Evolutionary conservation across 2,329 filamentous ascomycete genomes (phyloP), one percentile per base, ranked within the genome.

Genomic region (Diaporthe amygdali): DNA sequence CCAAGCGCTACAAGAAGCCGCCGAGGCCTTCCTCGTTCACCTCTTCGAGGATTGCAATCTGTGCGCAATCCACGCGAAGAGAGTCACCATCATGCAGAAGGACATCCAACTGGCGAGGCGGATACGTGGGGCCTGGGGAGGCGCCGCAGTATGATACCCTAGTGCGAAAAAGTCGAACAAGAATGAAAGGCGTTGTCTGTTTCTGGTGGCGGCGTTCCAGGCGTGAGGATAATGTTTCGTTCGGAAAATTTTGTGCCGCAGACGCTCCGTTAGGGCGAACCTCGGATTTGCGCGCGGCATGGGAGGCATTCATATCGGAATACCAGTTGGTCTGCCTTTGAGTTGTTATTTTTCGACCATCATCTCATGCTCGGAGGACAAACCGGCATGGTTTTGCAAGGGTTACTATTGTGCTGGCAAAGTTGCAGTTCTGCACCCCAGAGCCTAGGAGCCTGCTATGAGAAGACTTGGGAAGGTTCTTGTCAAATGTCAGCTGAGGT

Each of bases 21-120:
- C 95, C n/a, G 96, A 98, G 84, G 96, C 96, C 6, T 98, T 97
- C 83, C 88, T 98, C 76, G 93, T 98, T 71, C 95, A 97, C 79
- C 86, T 98, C n/a, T 98, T 98, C 79, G 95, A 98, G 81, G 94
- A 97, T 83, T 94, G 94, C 75, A 98, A 98, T 84, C 89, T 98
- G 51, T 98, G 96, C 84, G 96, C 96, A 74, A 95, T 98, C 77
- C 96, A 98, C 83, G 96, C 96, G 73, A 98, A 97, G 86, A 89
- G 96, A 80, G 95, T 98, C 67, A 98, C 96, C 47, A 97, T 98
- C 77, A 96, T 97, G 94, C 95, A 96, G 83, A 97, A 97, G 85
- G 96, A 98, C 82, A 97, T 99, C 77, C 96, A 98, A 84, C 89
- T 98, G 72, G 96, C 96, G 25, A 86, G 93, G 77, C 85, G 93